These are phyloP conservation scores for Penicillium taxi DNA, from an alignment of 495 filamentous ascomycete genomes.

Conservation along the genomic window DNA sequence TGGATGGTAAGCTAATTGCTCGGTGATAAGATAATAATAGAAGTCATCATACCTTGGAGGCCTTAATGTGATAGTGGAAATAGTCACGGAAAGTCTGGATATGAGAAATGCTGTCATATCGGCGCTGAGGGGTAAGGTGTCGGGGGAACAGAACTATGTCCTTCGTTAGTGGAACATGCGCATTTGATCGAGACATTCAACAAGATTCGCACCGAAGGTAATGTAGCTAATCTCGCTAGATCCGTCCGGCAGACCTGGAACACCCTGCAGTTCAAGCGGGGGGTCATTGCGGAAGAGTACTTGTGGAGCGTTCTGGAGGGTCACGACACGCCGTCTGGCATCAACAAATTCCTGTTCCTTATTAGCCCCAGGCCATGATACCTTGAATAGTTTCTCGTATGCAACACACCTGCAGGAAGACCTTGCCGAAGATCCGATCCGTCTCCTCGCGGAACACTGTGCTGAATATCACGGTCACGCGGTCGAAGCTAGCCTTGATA, in stretches of 20 bases:
- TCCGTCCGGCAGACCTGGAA: conserved; percentile 65
- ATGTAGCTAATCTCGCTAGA: conserved; percentile 91
- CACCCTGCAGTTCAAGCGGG: conserved; percentile 78
- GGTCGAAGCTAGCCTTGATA: conserved; percentile 92
- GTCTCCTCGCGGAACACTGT: conserved; percentile 97
- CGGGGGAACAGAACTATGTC: conserved; percentile 84
- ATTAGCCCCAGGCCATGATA: conserved; percentile 1
- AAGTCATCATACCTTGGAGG: conserved; percentile 85
- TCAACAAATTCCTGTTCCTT: conserved; percentile 82
- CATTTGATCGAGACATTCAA: not conserved
- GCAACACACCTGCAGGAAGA: conserved; percentile 62
- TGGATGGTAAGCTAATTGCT: conserved; percentile 5
- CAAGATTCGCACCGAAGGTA: conserved; percentile 71
- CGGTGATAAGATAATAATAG: not conserved
- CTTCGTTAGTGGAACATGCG: not conserved
- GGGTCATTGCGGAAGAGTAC: conserved; percentile 96
- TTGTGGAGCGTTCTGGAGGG: conserved; percentile 96
- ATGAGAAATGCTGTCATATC: conserved; percentile 92
- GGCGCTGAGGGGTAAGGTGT: conserved; percentile 80
- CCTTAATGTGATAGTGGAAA: conserved; percentile 99
- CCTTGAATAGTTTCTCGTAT: not conserved
- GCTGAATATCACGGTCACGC: conserved; percentile 98
- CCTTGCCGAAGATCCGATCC: conserved; percentile 92
- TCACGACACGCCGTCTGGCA: conserved; percentile 67
- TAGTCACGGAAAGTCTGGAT: conserved; percentile 99